Conservation (phyloP, 345 rosid genomes). For the Populus davidiana region DNA sequence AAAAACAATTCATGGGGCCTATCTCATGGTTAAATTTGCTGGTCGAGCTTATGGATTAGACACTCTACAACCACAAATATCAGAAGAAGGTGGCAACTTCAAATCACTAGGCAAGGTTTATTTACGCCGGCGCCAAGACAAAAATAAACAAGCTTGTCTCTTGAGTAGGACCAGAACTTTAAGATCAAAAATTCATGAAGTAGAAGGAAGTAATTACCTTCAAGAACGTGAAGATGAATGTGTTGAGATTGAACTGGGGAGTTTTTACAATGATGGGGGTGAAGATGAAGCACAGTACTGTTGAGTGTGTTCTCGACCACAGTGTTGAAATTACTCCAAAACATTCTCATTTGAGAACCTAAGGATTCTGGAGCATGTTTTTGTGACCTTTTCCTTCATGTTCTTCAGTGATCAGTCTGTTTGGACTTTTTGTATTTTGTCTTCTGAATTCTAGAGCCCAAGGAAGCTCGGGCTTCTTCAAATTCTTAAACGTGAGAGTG, state of each 20-base stretch:
- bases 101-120: constrained; percentile 17
- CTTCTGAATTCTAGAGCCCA: background rate
- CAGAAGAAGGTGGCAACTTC: constrained; percentile 16
- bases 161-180: constrained; percentile 20
- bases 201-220: constrained; percentile 7
- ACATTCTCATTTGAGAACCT: no score
- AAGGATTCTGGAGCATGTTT: no score
- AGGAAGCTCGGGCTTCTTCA: background rate
- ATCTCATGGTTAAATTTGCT: constrained; percentile 40
- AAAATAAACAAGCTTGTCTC: constrained; percentile 8
- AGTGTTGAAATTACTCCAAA: no score
- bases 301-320: no score
- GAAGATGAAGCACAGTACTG: background rate
- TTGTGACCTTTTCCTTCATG: background rate
- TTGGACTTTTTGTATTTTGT: no score
- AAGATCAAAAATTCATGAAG: constrained; percentile 3
- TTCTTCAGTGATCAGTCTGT: no score
- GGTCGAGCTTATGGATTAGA: constrained; percentile 45
- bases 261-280: constrained; percentile 32
- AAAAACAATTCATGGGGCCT: constrained; percentile 34
- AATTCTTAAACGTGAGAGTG: background rate
- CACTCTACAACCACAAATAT: constrained; percentile 41
- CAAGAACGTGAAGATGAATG: constrained; percentile 40
- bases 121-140: constrained; percentile 27
- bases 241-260: constrained; percentile 50